Conservation (phyloP, 2,329 filamentous ascomycete genomes). For the Didymella exigua region DNA sequence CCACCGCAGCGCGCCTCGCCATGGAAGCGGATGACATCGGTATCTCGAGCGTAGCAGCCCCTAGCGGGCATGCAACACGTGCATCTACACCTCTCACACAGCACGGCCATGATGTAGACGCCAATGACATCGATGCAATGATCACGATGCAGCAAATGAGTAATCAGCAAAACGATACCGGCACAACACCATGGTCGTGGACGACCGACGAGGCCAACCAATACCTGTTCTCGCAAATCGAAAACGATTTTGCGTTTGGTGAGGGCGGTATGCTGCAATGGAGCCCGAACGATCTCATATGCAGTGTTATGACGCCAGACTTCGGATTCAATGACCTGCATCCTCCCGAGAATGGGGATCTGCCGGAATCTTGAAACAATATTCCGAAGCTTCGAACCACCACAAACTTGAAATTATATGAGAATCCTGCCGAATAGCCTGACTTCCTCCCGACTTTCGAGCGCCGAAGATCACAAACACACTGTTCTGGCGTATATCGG, state of each 20-base stretch:
- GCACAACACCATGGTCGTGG: conserved; percentile 35
- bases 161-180: conserved; percentile 7
- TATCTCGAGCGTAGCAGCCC: conserved; percentile 19
- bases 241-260: conserved; percentile 40
- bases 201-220: conserved; percentile 38
- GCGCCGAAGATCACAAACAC: too few relatives aligned
- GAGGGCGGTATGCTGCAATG: conserved; percentile 34
- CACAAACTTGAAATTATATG: too few relatives aligned
- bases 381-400: too few relatives aligned
- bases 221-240: conserved; percentile 40
- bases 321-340: conserved; percentile 21
- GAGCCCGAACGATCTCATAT: conserved; percentile 26
- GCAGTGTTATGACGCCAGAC: conserved; percentile 18
- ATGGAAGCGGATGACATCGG: conserved; percentile 36
- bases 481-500: too few relatives aligned
- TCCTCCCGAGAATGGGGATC: background rate
- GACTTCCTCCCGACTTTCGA: too few relatives aligned
- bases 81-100: conserved; percentile 5
- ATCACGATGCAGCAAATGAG: conserved; percentile 9
- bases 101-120: background rate
- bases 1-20: conserved; percentile 50
- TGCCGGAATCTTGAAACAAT: background rate
- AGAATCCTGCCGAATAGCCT: background rate
- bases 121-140: conserved; percentile 13
- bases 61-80: conserved; percentile 12